Conservation (phyloP, 306 rosid genomes). For the Vigna unguiculata region DNA sequence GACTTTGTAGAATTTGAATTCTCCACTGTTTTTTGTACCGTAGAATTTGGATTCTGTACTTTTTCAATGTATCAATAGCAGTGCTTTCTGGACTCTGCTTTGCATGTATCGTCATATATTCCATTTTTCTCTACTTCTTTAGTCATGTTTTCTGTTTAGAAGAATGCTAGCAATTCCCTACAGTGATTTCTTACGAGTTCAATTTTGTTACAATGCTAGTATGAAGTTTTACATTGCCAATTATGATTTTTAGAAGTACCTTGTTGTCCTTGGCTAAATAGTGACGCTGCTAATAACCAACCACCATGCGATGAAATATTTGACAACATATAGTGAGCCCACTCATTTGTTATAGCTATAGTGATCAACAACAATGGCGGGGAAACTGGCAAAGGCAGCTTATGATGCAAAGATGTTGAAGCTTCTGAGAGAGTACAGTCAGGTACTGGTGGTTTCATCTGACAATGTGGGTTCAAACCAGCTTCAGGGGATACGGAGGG, state of each 20-base stretch:
- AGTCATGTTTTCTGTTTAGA: neutral
- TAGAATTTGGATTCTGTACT: too few species aligned
- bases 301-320: neutral
- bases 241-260: neutral
- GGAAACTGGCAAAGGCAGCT: slow-evolving; percentile 64
- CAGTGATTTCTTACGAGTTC: neutral
- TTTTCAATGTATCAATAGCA: too few species aligned
- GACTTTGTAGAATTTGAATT: too few species aligned
- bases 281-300: neutral
- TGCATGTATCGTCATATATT: slow-evolving; percentile 1
- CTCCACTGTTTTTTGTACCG: too few species aligned
- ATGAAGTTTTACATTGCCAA: neutral
- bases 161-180: neutral
- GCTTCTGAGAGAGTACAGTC: slow-evolving; percentile 69
- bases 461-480: slow-evolving; percentile 78
- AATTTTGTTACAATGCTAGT: neutral
- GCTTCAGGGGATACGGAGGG: slow-evolving; percentile 71
- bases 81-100: too few species aligned
- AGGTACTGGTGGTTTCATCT: slow-evolving; percentile 70
- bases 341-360: neutral
- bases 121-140: neutral
- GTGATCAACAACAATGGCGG: slow-evolving; percentile 52
- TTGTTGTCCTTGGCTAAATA: too few species aligned
- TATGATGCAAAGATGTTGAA: slow-evolving; percentile 74
- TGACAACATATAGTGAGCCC: neutral